A percentile compares a stretch with the other conserved stretches of the same genome.
Evolutionary conservation across 2,329 filamentous ascomycete genomes (phyloP).

Genomic region (Pyrenophora graminea): DNA sequence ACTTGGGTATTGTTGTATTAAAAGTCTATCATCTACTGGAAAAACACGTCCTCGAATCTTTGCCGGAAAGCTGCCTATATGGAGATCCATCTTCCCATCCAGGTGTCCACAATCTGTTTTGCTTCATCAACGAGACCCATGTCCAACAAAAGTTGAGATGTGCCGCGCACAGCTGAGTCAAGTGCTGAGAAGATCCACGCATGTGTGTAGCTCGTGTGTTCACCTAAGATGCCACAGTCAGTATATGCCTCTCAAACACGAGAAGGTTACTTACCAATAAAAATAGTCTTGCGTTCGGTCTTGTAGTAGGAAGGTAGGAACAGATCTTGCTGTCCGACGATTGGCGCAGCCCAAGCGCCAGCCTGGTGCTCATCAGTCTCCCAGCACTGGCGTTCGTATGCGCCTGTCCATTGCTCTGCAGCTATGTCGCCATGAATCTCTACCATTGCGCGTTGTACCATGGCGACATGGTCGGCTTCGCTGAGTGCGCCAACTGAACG

Average conservation of each 20-base stretch:
- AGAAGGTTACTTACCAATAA: constrained; percentile 66
- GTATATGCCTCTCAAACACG: background rate
- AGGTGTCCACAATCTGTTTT: constrained; percentile 65
- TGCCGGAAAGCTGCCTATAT: background rate
- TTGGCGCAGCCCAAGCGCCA: constrained; percentile 65
- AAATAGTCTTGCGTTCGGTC: constrained; percentile 70
- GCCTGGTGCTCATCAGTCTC: constrained; percentile 63
- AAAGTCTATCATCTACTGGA: background rate
- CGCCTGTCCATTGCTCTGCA: constrained; percentile 65
- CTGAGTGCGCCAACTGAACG: constrained; percentile 54
- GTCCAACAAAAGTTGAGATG: constrained; percentile 65
- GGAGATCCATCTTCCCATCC: constrained; percentile 70
- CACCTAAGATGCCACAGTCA: background rate
- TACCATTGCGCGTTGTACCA: constrained; percentile 67
- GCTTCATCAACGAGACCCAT: constrained; percentile 72
- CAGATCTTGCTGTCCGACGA: constrained; percentile 67
- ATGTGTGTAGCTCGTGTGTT: constrained; percentile 61
- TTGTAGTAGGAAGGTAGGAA: constrained; percentile 75
- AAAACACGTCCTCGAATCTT: constrained; percentile 4
- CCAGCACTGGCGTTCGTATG: constrained; percentile 70
- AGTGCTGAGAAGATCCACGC: constrained; percentile 71
- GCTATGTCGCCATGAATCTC: constrained; percentile 68
- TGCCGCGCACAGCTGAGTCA: constrained; percentile 68
- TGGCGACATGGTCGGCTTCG: constrained; percentile 65
- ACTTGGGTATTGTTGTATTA: background rate